Percentiles rank a stretch among this genome's conserved stretches.
These are phyloP conservation scores for Huntiella savannae DNA, from an alignment of 2,329 filamentous ascomycete species.

Conservation along the genomic window DNA sequence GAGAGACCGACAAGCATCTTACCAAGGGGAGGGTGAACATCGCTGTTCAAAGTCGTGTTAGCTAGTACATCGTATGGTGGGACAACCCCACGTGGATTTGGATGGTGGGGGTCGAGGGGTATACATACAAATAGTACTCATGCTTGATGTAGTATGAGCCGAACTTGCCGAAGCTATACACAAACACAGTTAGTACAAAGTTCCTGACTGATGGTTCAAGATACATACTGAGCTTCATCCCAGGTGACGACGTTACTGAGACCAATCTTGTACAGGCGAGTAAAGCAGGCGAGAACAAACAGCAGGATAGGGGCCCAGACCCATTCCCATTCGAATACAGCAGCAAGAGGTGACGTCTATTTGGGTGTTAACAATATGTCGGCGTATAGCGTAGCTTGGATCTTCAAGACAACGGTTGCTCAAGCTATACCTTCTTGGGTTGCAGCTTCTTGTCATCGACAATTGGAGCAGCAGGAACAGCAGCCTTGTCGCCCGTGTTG, in stretches of 20 bases:
- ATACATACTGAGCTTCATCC: constrained; percentile 45
- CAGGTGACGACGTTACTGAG: constrained; percentile 47
- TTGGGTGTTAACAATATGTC: constrained; percentile 12
- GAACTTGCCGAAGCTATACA: constrained; percentile 72
- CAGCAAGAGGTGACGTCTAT: constrained; percentile 37
- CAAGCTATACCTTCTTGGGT: constrained; percentile 30
- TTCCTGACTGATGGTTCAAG: background rate
- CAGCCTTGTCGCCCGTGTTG: constrained; percentile 3
- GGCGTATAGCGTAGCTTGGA: constrained; percentile 14
- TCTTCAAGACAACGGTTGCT: background rate
- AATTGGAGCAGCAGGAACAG: constrained; percentile 15
- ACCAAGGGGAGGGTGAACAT: constrained; percentile 77
- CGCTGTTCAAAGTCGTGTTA: constrained; percentile 13
- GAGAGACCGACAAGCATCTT: constrained; percentile 98
- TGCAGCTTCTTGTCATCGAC: constrained; percentile 41
- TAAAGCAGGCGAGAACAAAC: constrained; percentile 43
- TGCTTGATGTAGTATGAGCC: constrained; percentile 97
- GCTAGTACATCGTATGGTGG: background rate
- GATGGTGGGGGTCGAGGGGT: background rate
- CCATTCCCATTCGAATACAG: constrained; percentile 45
- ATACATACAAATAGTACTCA: constrained; percentile 71
- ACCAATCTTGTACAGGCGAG: constrained; percentile 50
- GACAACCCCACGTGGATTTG: background rate
- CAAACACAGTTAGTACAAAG: background rate
- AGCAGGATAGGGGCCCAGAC: constrained; percentile 42